Evolutionary conservation across 2,329 filamentous ascomycete genomes (phyloP).

Genomic region (Botrytis squamosa): DNA sequence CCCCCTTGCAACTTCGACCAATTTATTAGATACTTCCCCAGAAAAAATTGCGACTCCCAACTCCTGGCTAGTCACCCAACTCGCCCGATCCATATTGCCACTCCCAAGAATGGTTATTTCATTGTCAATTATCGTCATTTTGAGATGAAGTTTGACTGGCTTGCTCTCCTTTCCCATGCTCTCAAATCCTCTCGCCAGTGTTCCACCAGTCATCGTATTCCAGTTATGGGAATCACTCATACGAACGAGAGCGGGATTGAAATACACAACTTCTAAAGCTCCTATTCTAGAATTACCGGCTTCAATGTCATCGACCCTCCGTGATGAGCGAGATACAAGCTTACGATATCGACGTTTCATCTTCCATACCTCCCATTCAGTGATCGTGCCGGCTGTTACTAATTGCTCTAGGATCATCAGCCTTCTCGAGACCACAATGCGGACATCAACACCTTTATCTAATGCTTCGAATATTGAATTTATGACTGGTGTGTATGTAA

Average conservation of each 20-base stretch:
- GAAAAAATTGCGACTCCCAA: conserved; percentile 62
- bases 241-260: conserved; percentile 25
- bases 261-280: conserved; percentile 34
- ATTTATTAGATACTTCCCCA: conserved; percentile 39
- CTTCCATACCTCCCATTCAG: conserved; percentile 59
- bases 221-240: neutral
- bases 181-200: neutral
- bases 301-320: conserved; percentile 22
- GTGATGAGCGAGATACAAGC: conserved; percentile 24
- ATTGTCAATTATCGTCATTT: conserved; percentile 71
- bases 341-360: conserved; percentile 56
- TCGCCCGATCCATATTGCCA: conserved; percentile 81
- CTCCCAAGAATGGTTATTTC: conserved; percentile 70
- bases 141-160: conserved; percentile 68
- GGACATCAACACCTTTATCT: conserved; percentile 63
- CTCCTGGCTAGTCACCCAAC: conserved; percentile 86
- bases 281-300: conserved; percentile 25
- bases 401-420: conserved; percentile 81
- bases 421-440: conserved; percentile 62
- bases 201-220: neutral
- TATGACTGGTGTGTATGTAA: conserved; percentile 67
- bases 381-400: conserved; percentile 75
- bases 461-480: conserved; percentile 61
- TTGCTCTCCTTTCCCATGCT: conserved; percentile 50
- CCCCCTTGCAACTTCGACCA: conserved; percentile 25